Percentiles rank a stretch among this genome's conserved stretches.
Conservation (phyloP, 495 filamentous ascomycete species). For the Oleoguttula mirabilis region DNA sequence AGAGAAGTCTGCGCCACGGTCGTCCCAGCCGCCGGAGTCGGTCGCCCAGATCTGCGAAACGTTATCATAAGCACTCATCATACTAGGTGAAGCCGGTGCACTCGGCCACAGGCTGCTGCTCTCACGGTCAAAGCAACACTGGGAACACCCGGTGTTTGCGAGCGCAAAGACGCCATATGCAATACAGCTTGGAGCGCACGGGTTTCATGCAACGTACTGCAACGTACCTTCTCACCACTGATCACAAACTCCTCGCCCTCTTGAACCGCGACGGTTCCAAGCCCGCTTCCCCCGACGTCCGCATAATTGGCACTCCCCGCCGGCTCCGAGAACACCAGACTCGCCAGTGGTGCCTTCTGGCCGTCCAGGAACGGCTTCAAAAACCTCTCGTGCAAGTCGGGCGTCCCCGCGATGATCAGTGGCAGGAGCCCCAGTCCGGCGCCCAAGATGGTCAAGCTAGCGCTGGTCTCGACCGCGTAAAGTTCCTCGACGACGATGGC, state of each 20-base stretch:
- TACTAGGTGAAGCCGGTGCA: no score
- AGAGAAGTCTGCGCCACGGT: slow-evolving; percentile 39
- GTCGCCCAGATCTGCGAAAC: slow-evolving; percentile 42
- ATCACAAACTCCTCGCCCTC: slow-evolving; percentile 44
- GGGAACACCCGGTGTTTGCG: no score
- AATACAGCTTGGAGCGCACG: no score
- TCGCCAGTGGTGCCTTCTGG: slow-evolving; percentile 37
- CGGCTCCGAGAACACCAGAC: slow-evolving; percentile 41
- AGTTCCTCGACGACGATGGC: slow-evolving; percentile 43
- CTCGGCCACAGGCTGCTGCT: no score
- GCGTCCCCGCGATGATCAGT: slow-evolving; percentile 33
- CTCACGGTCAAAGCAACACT: no score
- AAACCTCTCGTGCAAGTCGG: slow-evolving; percentile 33
- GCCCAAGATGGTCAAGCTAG: slow-evolving; percentile 40
- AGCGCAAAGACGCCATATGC: no score
- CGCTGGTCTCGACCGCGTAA: slow-evolving; percentile 38
- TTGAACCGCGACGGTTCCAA: slow-evolving; percentile 37
- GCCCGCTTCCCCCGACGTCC: slow-evolving; percentile 37
- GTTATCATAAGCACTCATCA: no score
- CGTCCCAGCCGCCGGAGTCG: slow-evolving; percentile 43
- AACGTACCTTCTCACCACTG: slow-evolving; percentile 41
- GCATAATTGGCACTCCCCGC: slow-evolving; percentile 41
- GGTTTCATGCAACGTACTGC: no score
- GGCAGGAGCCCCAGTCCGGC: slow-evolving; percentile 41
- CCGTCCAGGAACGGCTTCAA: slow-evolving; percentile 38